phyloP scores from a whole-genome alignment of 73 alveolate species.

The Paramecium octaurelia region DNA sequence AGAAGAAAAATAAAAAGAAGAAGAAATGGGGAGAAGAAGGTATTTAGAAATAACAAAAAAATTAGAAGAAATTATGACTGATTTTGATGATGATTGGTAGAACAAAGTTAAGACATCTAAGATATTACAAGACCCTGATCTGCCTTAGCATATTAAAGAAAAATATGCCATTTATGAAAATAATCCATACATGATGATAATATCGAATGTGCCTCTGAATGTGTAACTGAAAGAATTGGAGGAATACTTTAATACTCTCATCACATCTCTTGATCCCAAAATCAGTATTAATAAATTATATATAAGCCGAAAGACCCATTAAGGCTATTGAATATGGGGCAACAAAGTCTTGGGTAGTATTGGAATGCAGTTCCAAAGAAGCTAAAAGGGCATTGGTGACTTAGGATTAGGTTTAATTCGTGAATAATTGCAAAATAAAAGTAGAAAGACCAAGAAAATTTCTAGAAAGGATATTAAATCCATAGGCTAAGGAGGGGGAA shows the following conservation, averaged over 20 bases:
- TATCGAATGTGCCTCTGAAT: slow-evolving; percentile 3
- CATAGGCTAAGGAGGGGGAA: slow-evolving; percentile 4
- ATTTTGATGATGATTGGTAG: slow-evolving; percentile 47
- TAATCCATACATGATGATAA: slow-evolving; percentile 48
- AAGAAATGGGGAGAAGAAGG: slow-evolving; percentile 55
- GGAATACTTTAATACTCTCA: slow-evolving; percentile 34
- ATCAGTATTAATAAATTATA: neutral
- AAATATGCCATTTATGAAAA: slow-evolving; percentile 44
- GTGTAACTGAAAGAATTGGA: slow-evolving; percentile 24
- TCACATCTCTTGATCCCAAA: slow-evolving; percentile 21
- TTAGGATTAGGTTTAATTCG: slow-evolving; percentile 10
- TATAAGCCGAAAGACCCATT: slow-evolving; percentile 12
- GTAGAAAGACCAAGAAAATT: slow-evolving; percentile 45
- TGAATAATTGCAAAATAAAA: slow-evolving; percentile 8
- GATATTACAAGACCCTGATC: slow-evolving; percentile 24
- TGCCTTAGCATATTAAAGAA: slow-evolving; percentile 32
- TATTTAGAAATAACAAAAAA: neutral
- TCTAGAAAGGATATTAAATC: slow-evolving; percentile 49
- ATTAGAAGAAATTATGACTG: slow-evolving; percentile 31
- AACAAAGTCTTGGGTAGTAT: slow-evolving; percentile 32
- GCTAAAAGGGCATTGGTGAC: slow-evolving; percentile 18
- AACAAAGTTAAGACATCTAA: neutral
- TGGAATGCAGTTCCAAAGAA: slow-evolving; percentile 6
- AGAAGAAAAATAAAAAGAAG: slow-evolving; percentile 28
- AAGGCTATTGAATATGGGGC: slow-evolving; percentile 41